Percentiles rank a stretch among this genome's conserved stretches.
Conservation (phyloP, 345 rosid genomes). For the Lumnitzera littorea region DNA sequence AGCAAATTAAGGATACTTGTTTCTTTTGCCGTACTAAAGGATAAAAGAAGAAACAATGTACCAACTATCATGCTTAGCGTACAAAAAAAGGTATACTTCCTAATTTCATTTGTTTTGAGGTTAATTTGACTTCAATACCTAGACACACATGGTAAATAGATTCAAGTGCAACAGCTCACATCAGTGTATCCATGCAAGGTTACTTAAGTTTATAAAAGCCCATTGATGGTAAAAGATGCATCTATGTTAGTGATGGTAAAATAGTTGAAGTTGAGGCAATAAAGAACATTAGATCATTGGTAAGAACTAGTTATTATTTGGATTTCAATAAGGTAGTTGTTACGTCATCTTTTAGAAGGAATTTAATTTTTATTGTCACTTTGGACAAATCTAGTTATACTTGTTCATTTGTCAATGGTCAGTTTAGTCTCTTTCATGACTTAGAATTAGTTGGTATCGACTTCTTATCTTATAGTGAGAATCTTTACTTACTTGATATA, state of each 20-base stretch:
- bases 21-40: too few relatives aligned
- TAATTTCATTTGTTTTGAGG: too few relatives aligned
- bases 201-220: not conserved
- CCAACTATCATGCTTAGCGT: too few relatives aligned
- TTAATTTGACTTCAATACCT: too few relatives aligned
- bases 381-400: not conserved
- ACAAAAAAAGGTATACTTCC: too few relatives aligned
- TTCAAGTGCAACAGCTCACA: too few relatives aligned
- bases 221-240: not conserved
- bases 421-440: not conserved
- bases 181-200: too few relatives aligned
- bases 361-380: not conserved
- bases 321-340: not conserved
- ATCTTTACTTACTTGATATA: too few relatives aligned
- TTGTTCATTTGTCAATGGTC: not conserved
- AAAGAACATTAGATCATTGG: not conserved
- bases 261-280: not conserved
- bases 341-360: not conserved
- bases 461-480: too few relatives aligned
- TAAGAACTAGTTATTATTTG: not conserved
- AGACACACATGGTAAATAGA: too few relatives aligned
- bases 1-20: too few relatives aligned
- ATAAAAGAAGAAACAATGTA: too few relatives aligned
- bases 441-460: not conserved
- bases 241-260: not conserved